These are phyloP conservation scores for Phaffia tasmanica DNA, from an alignment of 768 basidiomycete species.

Conservation along the genomic window DNA sequence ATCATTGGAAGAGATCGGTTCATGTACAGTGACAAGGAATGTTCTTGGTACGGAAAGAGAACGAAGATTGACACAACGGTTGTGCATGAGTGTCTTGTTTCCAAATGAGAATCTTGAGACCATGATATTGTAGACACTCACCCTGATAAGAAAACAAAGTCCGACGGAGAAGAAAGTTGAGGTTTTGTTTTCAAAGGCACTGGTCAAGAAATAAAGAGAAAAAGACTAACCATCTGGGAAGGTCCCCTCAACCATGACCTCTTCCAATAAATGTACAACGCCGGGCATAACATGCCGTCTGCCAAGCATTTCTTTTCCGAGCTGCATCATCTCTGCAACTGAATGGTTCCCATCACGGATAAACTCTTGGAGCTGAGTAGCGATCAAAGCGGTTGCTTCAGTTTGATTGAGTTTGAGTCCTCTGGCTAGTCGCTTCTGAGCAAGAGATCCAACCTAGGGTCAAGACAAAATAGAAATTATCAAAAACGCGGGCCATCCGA, in stretches of 20 bases:
- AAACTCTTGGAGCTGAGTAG: constrained; percentile 67
- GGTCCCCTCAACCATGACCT: constrained; percentile 90
- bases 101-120: neutral
- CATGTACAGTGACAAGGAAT: constrained; percentile 95
- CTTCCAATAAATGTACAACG: constrained; percentile 62
- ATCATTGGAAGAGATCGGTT: constrained; percentile 75
- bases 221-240: constrained; percentile 61
- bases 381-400: constrained; percentile 81
- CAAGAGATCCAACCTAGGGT: constrained; percentile 54
- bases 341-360: constrained; percentile 81
- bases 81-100: neutral
- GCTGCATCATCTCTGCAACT: constrained; percentile 75
- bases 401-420: constrained; percentile 75
- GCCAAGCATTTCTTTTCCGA: constrained; percentile 79
- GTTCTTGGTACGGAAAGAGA: constrained; percentile 33
- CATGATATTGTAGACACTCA: no score
- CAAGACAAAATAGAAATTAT: neutral
- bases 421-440: constrained; percentile 90
- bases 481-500: neutral
- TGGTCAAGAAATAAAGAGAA: constrained; percentile 33
- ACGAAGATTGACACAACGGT: neutral
- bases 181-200: constrained; percentile 43
- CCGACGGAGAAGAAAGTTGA: neutral
- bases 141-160: neutral
- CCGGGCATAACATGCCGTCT: constrained; percentile 75